Percentiles rank a stretch among this genome's conserved stretches.
Conservation (phyloP, 768 basidiomycete genomes). For the Podaxis sp. region DNA sequence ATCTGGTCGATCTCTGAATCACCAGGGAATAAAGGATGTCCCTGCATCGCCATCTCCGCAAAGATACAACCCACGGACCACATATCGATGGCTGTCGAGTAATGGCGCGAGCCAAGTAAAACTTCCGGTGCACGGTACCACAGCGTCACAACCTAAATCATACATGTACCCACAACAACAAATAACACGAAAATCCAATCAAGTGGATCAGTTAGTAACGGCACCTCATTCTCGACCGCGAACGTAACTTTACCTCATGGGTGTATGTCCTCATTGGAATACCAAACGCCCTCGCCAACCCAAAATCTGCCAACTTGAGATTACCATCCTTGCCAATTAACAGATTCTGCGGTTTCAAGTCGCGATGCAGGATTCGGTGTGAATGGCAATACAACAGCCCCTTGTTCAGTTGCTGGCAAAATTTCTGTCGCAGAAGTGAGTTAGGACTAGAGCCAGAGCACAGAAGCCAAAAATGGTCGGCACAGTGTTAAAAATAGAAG, state of each 20-base stretch:
- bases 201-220: too few relatives aligned
- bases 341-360: conserved; percentile 95
- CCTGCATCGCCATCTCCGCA: conserved; percentile 96
- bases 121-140: conserved; percentile 99
- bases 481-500: not conserved
- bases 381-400: conserved; percentile 95
- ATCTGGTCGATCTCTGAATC: conserved; percentile 99
- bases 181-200: too few relatives aligned
- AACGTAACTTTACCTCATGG: conserved; percentile 69
- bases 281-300: conserved; percentile 94
- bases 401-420: conserved; percentile 89
- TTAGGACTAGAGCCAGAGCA: not conserved
- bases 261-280: conserved; percentile 98
- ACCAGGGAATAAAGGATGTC: conserved; percentile 90
- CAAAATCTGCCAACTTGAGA: conserved; percentile 96
- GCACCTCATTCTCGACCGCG: not conserved
- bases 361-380: conserved; percentile 94
- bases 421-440: conserved; percentile 63
- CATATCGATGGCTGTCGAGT: conserved; percentile 98
- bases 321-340: conserved; percentile 89
- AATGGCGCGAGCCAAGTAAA: conserved; percentile 91
- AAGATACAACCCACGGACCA: conserved; percentile 99
- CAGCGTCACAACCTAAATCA: conserved; percentile 86
- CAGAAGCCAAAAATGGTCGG: too few relatives aligned
- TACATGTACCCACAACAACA: too few relatives aligned